phyloP scores from a whole-genome alignment of 2,329 filamentous ascomycete genomes.

The Colletotrichum tropicicola region DNA sequence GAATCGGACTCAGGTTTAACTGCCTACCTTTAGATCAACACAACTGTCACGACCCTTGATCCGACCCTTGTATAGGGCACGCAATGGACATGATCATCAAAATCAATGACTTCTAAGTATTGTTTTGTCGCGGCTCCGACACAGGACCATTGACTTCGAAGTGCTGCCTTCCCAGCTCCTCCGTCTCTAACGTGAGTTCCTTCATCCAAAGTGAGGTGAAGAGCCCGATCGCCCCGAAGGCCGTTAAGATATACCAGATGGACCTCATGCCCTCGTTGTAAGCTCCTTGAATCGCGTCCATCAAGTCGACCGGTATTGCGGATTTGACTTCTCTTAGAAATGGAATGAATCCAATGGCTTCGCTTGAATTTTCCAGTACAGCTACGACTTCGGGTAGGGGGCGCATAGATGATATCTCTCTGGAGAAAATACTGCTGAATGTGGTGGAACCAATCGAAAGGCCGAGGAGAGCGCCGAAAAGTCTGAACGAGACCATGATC shows the following conservation, averaged over 20 bases:
- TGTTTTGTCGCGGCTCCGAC: too few species aligned
- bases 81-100: too few species aligned
- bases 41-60: too few species aligned
- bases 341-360: constrained; percentile 33
- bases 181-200: constrained; percentile 12
- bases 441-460: constrained; percentile 43
- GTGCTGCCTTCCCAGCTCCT: constrained; percentile 15
- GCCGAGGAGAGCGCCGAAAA: constrained; percentile 47
- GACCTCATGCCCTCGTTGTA: constrained; percentile 10
- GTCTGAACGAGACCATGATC: constrained; percentile 41
- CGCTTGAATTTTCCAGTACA: constrained; percentile 25
- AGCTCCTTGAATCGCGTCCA: background rate
- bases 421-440: constrained; percentile 42
- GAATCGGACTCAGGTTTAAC: too few species aligned
- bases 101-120: too few species aligned
- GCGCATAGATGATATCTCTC: constrained; percentile 22
- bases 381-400: constrained; percentile 22
- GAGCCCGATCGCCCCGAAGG: constrained; percentile 10
- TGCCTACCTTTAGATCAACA: too few species aligned
- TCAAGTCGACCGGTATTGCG: background rate
- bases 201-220: constrained; percentile 5
- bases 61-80: too few species aligned
- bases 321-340: constrained; percentile 5
- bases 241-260: constrained; percentile 16
- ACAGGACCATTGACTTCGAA: too few species aligned